Evolutionary conservation across 2,329 filamentous ascomycete species (phyloP).

Genomic region (Sarocladiaceae sp.): DNA sequence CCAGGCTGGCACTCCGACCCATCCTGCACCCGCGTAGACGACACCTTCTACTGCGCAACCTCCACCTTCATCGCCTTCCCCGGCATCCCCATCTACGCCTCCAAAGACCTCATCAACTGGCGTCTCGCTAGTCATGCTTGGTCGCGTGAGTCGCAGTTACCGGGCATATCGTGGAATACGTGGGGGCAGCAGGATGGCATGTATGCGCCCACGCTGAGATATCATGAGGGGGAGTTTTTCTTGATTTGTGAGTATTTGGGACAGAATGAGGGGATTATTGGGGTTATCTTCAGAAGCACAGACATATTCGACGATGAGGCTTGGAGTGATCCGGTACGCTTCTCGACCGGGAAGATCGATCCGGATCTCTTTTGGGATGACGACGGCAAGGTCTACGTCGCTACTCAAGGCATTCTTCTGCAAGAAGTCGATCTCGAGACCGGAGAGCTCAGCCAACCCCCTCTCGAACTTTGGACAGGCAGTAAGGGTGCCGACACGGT

Average conservation of each 20-base stretch:
- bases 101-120: constrained; percentile 44
- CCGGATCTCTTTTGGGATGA: constrained; percentile 49
- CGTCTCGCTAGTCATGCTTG: constrained; percentile 24
- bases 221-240: constrained; percentile 19
- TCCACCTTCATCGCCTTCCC: constrained; percentile 51
- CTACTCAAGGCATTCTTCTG: constrained; percentile 24
- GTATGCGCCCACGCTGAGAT: constrained; percentile 39
- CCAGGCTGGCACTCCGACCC: constrained; percentile 48
- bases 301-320: constrained; percentile 18
- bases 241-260: constrained; percentile 18
- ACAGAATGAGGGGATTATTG: constrained; percentile 10
- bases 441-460: constrained; percentile 34
- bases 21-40: constrained; percentile 36
- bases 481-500: constrained; percentile 26
- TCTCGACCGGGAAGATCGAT: constrained; percentile 31
- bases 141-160: constrained; percentile 11
- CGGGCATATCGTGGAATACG: constrained; percentile 11
- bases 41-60: constrained; percentile 47
- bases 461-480: constrained; percentile 42
- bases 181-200: constrained; percentile 15
- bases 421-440: constrained; percentile 34
- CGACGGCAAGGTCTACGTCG: constrained; percentile 49
- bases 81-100: constrained; percentile 46
- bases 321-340: constrained; percentile 22
- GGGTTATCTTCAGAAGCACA: constrained; percentile 14